Base-by-base conservation (phyloP, 495 filamentous ascomycete genomes). In the Aspergillus haitiensis region DNA sequence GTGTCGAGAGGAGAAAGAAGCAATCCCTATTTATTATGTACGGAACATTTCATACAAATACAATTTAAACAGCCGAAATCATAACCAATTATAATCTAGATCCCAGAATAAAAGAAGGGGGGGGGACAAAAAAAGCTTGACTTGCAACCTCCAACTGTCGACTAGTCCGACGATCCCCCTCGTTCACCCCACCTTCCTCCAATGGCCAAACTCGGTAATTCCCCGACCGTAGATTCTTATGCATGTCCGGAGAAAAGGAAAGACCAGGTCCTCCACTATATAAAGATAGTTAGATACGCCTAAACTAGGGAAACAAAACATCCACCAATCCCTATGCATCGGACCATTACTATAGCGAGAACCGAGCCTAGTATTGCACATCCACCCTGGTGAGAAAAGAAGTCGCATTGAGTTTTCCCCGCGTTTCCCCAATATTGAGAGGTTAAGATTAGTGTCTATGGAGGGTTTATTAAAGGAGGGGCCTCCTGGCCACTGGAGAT, bases 291-390 rank as follows among this genome's bases (percentile, higher is more conserved):
- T 46, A 13, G 15, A 46, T 46, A 16, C 7, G 15, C 13, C 11
- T 46, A 52, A 49, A 51, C 36, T 56, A 40, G 11, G 16, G 33
- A 34, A 36, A 51, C 35, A 62, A 64, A 70, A 69, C 62, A 69
- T 71, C 67, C 69, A 70, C 69, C 69, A 71, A 71, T 71, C 67
- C 64, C 48, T 51, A 42, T 40, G 27, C 21, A 18, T 56, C 67
- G 67, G 67, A 39, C 42, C 65, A 66, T 65, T 18, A 15, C 61
- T 70, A 63, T 39, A 54, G 61, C 69, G 69, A 71, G 52, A 33
- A 55, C 65, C 65, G 65, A 70, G 60, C n/a, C 18, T 39, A 15
- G 11, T 27, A 45, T 31, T 45, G 10, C 34, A 13, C 44, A 12
- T 32, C 37, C 45, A 15, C n/a, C 37, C 27, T 45, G 15, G 37